Evolutionary conservation across 345 rosid species (phyloP).

Genomic region (Hirschfeldia incana): DNA sequence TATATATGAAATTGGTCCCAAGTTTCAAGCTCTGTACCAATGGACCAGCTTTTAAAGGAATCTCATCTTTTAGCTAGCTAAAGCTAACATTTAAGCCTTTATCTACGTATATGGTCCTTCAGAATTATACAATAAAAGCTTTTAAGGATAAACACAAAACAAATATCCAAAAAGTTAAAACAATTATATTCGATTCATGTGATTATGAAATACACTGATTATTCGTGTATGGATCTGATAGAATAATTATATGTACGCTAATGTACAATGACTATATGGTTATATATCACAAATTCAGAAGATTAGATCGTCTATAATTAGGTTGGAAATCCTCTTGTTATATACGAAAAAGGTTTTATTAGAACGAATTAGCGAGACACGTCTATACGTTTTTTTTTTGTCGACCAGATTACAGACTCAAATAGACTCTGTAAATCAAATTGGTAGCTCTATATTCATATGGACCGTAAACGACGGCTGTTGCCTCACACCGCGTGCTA

Average conservation of each 20-base stretch:
- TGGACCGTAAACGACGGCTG: too few relatives aligned
- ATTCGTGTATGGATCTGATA: background rate
- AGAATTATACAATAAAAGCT: background rate
- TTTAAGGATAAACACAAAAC: slow-evolving; percentile 12
- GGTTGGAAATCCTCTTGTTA: background rate
- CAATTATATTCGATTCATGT: background rate
- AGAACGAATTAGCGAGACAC: slow-evolving; percentile 21
- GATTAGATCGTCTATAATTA: background rate
- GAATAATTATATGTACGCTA: background rate
- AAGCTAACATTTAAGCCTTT: slow-evolving; percentile 36
- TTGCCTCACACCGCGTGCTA: too few relatives aligned
- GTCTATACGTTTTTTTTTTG: too few relatives aligned
- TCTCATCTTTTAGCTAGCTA: slow-evolving; percentile 33
- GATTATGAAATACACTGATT: background rate
- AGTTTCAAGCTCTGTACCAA: slow-evolving; percentile 35
- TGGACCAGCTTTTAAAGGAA: slow-evolving; percentile 37
- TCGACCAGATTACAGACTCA: too few relatives aligned
- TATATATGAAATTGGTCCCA: slow-evolving; percentile 40
- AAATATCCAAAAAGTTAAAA: background rate
- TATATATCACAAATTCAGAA: background rate
- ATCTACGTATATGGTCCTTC: slow-evolving; percentile 37
- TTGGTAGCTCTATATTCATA: too few relatives aligned
- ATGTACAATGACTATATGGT: background rate
- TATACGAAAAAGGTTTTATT: background rate
- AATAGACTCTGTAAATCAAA: too few relatives aligned